Evolutionary conservation across 305 asterid genomes (phyloP).

Genomic region (Fraxinus albicans): DNA sequence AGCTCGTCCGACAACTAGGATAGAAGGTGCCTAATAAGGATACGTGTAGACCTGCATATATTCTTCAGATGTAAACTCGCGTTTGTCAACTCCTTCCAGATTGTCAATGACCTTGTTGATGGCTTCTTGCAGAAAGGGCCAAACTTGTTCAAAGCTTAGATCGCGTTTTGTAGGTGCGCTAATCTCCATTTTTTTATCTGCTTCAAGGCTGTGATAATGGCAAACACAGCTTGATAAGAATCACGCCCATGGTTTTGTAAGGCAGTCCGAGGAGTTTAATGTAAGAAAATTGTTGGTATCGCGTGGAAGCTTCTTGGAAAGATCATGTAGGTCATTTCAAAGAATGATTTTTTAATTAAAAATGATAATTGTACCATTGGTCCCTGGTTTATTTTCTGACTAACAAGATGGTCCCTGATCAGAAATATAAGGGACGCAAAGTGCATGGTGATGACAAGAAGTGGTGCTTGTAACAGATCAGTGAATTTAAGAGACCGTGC

Average conservation of each 20-base stretch:
- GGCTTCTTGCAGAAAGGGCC: slow-evolving; percentile 40
- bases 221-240: neutral
- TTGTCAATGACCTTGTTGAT: slow-evolving; percentile 31
- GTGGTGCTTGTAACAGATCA: neutral
- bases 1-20: too few species aligned
- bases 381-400: neutral
- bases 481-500: neutral
- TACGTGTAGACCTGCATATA: slow-evolving; percentile 40
- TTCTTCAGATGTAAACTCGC: slow-evolving; percentile 28
- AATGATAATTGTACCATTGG: neutral
- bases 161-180: neutral
- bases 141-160: slow-evolving; percentile 35
- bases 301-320: neutral
- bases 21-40: neutral
- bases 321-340: neutral
- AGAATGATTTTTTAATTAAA: neutral
- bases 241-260: neutral
- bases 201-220: slow-evolving; percentile 11
- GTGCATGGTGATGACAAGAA: neutral
- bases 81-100: slow-evolving; percentile 22
- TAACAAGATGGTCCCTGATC: neutral
- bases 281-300: neutral
- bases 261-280: neutral
- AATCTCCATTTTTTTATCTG: slow-evolving; percentile 3
- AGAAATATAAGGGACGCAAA: neutral